phyloP scores from a whole-genome alignment of 2,329 filamentous ascomycete genomes.

The Colletotrichum coccodes region DNA sequence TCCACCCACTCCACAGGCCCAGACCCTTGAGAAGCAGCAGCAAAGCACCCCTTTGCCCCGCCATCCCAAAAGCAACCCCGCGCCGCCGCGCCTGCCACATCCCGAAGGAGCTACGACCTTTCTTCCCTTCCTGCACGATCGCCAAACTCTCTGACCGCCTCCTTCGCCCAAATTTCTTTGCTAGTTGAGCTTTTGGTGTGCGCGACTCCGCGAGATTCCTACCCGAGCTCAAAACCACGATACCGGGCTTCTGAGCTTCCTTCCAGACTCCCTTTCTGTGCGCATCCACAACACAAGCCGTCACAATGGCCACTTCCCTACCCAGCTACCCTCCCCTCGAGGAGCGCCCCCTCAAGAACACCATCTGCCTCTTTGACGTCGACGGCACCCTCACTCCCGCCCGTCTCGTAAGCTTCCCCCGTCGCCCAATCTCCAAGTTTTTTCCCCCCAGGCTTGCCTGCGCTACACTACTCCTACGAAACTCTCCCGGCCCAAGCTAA shows the following conservation, averaged over 20 bases:
- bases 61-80: constrained; percentile 29
- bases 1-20: not conserved
- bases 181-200: not conserved
- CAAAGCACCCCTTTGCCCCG: constrained; percentile 23
- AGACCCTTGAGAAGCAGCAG: constrained; percentile 12
- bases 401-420: constrained; percentile 69
- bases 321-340: constrained; percentile 77
- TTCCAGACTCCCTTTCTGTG: not conserved
- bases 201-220: not conserved
- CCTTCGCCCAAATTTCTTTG: not conserved
- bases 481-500: constrained; percentile 30
- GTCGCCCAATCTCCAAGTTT: not conserved
- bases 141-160: not conserved
- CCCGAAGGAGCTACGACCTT: constrained; percentile 20
- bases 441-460: not conserved
- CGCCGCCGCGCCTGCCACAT: constrained; percentile 29
- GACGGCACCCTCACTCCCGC: constrained; percentile 91
- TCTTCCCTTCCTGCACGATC: not conserved
- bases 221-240: not conserved
- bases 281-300: not conserved
- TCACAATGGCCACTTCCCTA: constrained; percentile 33
- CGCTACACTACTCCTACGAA: not conserved
- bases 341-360: constrained; percentile 89
- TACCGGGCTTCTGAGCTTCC: not conserved
- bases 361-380: constrained; percentile 95